A percentile compares a stretch with the other conserved stretches of the same genome.
Evolutionary conservation across 2,329 filamentous ascomycete species (phyloP).

Genomic region (Ceratocystis colombiana): DNA sequence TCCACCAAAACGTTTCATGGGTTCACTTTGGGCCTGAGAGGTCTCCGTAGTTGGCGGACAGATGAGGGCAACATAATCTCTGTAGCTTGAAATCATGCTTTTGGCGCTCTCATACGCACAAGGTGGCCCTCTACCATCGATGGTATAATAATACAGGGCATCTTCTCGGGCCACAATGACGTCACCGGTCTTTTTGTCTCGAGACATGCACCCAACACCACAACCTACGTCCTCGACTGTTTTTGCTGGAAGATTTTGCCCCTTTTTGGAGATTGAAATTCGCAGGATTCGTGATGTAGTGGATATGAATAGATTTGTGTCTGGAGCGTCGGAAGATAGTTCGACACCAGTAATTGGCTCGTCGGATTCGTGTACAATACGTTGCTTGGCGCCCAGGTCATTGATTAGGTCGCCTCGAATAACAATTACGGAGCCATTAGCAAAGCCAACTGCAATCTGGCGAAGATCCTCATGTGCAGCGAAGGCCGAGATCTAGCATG

Average conservation of each 20-base stretch:
- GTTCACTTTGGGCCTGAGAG: conserved; percentile 20
- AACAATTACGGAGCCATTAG: conserved; percentile 86
- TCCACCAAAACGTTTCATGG: conserved; percentile 56
- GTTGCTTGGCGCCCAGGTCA: conserved; percentile 85
- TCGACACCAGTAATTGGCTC: conserved; percentile 91
- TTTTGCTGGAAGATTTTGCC: conserved; percentile 79
- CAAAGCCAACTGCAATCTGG: conserved; percentile 90
- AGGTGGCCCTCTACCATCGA: conserved; percentile 74
- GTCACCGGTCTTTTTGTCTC: conserved; percentile 68
- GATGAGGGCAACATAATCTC: conserved; percentile 77
- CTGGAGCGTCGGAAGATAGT: conserved; percentile 40
- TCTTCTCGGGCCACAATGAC: conserved; percentile 90
- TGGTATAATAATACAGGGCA: conserved; percentile 86
- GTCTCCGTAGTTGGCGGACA: conserved; percentile 51
- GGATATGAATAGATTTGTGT: conserved; percentile 79
- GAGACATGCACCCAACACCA: conserved; percentile 87
- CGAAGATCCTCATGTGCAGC: conserved; percentile 77
- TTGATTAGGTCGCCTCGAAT: conserved; percentile 91
- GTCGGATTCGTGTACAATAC: conserved; percentile 91
- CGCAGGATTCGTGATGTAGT: conserved; percentile 83
- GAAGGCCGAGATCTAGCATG: conserved; percentile 66
- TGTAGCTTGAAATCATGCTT: conserved; percentile 65
- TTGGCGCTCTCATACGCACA: conserved; percentile 90
- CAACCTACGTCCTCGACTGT: conserved; percentile 85
- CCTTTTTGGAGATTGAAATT: conserved; percentile 74